Conservation (phyloP, 169 alveolate species). For the Plasmodium billcollinsi region DNA sequence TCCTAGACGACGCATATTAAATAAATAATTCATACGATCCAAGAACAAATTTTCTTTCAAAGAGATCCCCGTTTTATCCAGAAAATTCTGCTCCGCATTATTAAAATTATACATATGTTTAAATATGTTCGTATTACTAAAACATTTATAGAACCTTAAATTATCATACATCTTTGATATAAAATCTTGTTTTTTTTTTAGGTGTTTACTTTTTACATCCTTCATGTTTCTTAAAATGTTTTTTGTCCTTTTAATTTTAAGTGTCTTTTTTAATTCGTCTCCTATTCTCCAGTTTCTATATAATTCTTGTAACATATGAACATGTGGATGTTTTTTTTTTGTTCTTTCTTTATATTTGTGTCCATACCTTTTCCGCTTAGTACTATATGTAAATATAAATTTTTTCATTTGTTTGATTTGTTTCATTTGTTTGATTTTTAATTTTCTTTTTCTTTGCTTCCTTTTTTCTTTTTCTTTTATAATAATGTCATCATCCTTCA, state of each 20-base stretch:
- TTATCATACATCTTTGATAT: slow-evolving; percentile 6
- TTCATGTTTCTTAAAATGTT: neutral
- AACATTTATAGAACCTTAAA: slow-evolving; percentile 35
- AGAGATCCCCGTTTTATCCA: neutral
- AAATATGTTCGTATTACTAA: slow-evolving; percentile 35
- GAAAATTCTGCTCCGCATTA: neutral
- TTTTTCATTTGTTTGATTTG: neutral
- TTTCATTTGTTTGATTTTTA: neutral
- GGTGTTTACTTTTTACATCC: neutral
- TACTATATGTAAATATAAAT: neutral
- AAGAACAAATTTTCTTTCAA: neutral
- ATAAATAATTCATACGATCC: neutral
- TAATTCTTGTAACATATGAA: too few relatives aligned
- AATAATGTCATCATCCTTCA: neutral
- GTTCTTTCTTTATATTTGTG: neutral
- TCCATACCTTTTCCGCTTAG: neutral
- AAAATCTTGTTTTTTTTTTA: neutral
- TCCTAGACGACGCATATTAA: too few relatives aligned
- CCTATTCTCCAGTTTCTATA: too few relatives aligned
- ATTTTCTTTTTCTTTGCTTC: neutral
- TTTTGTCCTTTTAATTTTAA: neutral
- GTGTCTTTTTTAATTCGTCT: neutral
- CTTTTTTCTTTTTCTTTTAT: neutral
- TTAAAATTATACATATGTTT: slow-evolving; percentile 34
- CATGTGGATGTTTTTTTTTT: too few relatives aligned